phyloP scores from a whole-genome alignment of 2,329 filamentous ascomycete genomes.

The Neoarthrinium moseri region DNA sequence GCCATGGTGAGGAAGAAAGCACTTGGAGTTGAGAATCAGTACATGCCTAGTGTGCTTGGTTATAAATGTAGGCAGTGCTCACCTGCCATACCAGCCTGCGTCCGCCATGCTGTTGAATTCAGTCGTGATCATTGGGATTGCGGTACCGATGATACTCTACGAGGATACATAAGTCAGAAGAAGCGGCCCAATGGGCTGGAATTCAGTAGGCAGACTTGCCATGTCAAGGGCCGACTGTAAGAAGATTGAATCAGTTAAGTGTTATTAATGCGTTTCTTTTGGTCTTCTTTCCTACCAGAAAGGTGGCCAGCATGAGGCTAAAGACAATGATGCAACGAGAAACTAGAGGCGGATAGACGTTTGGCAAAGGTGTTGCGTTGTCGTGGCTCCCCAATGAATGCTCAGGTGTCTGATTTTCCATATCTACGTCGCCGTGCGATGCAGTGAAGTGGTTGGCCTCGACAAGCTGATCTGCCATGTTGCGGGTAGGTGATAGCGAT shows the following conservation, averaged over 20 bases:
- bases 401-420: too few relatives aligned
- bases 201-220: neutral
- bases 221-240: neutral
- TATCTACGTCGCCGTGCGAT: too few relatives aligned
- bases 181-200: neutral
- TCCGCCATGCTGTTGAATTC: slow-evolving; percentile 33
- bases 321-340: neutral
- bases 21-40: slow-evolving; percentile 13
- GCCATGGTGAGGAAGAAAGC: slow-evolving; percentile 32
- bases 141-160: slow-evolving; percentile 29
- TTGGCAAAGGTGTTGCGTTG: too few relatives aligned
- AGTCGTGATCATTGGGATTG: slow-evolving; percentile 30
- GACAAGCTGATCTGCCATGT: too few relatives aligned
- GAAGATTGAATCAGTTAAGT: neutral
- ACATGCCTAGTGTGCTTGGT: neutral
- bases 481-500: too few relatives aligned
- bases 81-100: slow-evolving; percentile 38
- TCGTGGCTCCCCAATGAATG: too few relatives aligned
- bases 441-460: too few relatives aligned
- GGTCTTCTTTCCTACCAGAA: neutral
- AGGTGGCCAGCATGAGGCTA: neutral
- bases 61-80: too few relatives aligned
- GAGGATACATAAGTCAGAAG: neutral
- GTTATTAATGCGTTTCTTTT: neutral
- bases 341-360: neutral